phyloP scores from a whole-genome alignment of 2,329 filamentous ascomycete genomes.

The Westerdykella sp. region DNA sequence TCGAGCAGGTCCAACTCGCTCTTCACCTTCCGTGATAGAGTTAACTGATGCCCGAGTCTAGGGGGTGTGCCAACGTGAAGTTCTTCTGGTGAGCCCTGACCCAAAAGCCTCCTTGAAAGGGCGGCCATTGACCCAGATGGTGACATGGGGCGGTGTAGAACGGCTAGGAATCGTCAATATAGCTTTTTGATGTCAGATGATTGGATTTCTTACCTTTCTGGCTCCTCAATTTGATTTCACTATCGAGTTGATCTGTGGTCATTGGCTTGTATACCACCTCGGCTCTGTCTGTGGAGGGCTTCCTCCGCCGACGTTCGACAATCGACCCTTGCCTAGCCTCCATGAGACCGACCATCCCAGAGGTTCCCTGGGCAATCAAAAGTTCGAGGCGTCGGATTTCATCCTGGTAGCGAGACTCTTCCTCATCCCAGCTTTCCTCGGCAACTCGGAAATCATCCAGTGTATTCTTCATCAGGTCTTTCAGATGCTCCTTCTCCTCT shows the following conservation, averaged over 20 bases:
- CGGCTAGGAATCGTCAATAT: conserved; percentile 12
- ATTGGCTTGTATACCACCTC: conserved; percentile 8
- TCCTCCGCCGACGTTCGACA: conserved; percentile 24
- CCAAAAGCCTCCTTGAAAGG: conserved; percentile 35
- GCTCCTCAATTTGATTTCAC: conserved; percentile 19
- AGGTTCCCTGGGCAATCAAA: conserved; percentile 37
- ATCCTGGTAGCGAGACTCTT: conserved; percentile 33
- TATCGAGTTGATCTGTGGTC: conserved; percentile 17
- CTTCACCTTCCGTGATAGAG: conserved; percentile 24
- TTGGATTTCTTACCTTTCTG: conserved; percentile 17
- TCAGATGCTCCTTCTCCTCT: conserved; percentile 29
- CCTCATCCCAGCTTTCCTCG: conserved; percentile 28
- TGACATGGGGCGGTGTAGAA: conserved; percentile 26
- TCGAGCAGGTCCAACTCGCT: conserved; percentile 24
- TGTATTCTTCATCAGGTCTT: conserved; percentile 23
- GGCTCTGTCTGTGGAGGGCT: conserved; percentile 11
- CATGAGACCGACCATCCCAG: conserved; percentile 39
- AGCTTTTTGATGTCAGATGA: neutral
- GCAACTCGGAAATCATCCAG: conserved; percentile 19
- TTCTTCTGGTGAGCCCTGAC: conserved; percentile 20
- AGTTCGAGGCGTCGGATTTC: conserved; percentile 43
- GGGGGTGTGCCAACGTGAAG: conserved; percentile 33
- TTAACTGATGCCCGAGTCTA: conserved; percentile 4
- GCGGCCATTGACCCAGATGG: conserved; percentile 37
- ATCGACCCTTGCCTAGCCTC: conserved; percentile 39